phyloP scores from a whole-genome alignment of 1,139 yeast genomes.

The Blastobotrys petasosporus region DNA sequence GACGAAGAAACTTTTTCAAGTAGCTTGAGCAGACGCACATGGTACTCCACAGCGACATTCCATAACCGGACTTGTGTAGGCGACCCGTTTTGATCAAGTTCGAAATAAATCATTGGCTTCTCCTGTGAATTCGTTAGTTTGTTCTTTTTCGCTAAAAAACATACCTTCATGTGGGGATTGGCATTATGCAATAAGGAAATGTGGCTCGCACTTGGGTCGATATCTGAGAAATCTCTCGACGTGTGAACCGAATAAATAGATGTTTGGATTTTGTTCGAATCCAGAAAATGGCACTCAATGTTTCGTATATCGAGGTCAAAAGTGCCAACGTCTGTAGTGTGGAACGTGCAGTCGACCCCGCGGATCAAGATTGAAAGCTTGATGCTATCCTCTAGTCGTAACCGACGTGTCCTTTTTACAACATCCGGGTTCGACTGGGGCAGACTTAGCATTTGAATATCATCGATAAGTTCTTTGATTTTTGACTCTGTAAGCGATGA shows the following conservation, averaged over 20 bases:
- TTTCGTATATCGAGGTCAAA: conserved; percentile 29
- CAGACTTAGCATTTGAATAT: neutral
- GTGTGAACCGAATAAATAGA: conserved; percentile 15
- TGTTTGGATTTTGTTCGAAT: conserved; percentile 11
- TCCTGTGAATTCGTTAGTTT: conserved; percentile 11
- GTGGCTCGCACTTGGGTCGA: conserved; percentile 18
- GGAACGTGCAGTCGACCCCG: conserved; percentile 11
- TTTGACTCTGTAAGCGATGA: conserved; percentile 2
- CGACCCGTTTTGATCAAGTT: conserved; percentile 15
- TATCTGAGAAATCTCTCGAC: conserved; percentile 21
- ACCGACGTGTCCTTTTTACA: neutral
- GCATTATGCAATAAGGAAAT: conserved; percentile 23
- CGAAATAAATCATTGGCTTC: conserved; percentile 22
- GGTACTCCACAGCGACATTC: conserved; percentile 27
- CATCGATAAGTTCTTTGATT: neutral
- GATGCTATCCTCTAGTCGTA: conserved; percentile 4
- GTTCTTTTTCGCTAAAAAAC: conserved; percentile 5
- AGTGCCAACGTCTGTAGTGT: conserved; percentile 17
- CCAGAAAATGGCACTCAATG: conserved; percentile 18
- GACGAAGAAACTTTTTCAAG: conserved; percentile 16
- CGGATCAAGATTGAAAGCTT: conserved; percentile 1
- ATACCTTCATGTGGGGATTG: conserved; percentile 21
- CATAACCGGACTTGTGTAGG: conserved; percentile 19
- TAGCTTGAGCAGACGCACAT: conserved; percentile 24
- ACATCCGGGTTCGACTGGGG: neutral